Percentiles rank a stretch among this genome's conserved stretches.
These are phyloP conservation scores for Penicillium rolfsii DNA, from an alignment of 2,329 filamentous ascomycete species.

Conservation along the genomic window DNA sequence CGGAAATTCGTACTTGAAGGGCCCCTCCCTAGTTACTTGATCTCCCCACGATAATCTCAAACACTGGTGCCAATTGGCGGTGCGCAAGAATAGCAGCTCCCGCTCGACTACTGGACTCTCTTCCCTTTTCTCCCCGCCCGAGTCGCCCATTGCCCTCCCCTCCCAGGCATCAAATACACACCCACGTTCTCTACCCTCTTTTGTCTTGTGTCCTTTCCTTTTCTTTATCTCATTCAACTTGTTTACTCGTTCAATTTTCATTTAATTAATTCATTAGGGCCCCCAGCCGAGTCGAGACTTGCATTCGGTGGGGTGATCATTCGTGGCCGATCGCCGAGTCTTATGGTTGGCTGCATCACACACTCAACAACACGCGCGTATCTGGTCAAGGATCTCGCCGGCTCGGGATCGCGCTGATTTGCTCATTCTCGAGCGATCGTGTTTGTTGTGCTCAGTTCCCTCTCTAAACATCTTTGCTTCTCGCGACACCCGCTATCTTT, in stretches of 20 bases:
- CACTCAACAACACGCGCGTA: constrained; percentile 18
- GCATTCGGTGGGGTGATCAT: constrained; percentile 13
- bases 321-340: constrained; percentile 16
- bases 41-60: constrained; percentile 21
- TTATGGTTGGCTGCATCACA: constrained; percentile 20
- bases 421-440: constrained; percentile 14
- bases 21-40: neutral
- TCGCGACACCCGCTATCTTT: constrained; percentile 18
- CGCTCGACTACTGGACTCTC: constrained; percentile 14
- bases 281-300: constrained; percentile 2
- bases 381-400: constrained; percentile 20
- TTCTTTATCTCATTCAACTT: constrained; percentile 13
- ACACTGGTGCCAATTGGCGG: constrained; percentile 26
- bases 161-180: neutral
- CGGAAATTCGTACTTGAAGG: neutral
- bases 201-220: constrained; percentile 18
- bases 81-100: constrained; percentile 12
- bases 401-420: constrained; percentile 22
- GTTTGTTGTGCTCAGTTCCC: constrained; percentile 22
- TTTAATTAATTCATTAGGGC: constrained; percentile 10
- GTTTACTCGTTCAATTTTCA: constrained; percentile 17
- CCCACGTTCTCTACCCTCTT: constrained; percentile 29
- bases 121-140: constrained; percentile 41
- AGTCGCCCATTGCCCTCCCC: constrained; percentile 36
- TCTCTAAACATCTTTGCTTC: constrained; percentile 14